Base-by-base conservation (phyloP, 1,284 basidiomycete species). In the Malassezia pachydermatis region DNA sequence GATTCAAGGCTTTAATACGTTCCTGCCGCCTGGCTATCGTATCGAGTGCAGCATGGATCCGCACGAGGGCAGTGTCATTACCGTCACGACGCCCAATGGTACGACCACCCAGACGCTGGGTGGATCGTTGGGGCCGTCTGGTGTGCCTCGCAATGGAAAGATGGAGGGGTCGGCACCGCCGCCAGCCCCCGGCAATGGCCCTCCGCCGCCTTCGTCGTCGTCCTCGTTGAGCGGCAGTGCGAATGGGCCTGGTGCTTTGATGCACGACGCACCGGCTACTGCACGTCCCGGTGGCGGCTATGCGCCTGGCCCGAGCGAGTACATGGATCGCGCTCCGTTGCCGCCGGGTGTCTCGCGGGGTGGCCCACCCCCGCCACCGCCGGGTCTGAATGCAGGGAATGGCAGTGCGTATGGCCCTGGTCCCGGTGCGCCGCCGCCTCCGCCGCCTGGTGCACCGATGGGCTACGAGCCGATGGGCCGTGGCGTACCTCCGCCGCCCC, bases 1-100 rank as follows among this genome's bases (percentile, higher is more conserved):
- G 63, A 96, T 99, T 48, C 86, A 94, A 74, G 94, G 94, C 27
- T 98, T 98, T 80, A 98, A 99, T 76, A 96, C 92, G 3, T 98
- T 98, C 75, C 80, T 98, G 2, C 94, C 94, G 0, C 81, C 86
- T 19, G 92, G 92, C 28, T 98, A 98, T 75, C 84, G 88, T 57
- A 96, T 98, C 72, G 90, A 96, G 66, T 84, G 89, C 72, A 82
- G 84, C 52, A 77, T 60, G 34, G 67, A 70, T 35, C 67, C 63
- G 10, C 57, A 59, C 46, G 81, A 87, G 63, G 78, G 81, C 45
- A 84, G 84, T 65, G 79, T 82, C 48, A 96, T 96, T 75, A 90
- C 84, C 16, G 92, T 98, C 63, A 95, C 88, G 7, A 96, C 92
- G 1, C 90, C 90, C 17, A 78, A 80, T 49, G 89, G 90, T 36